Base-by-base conservation (phyloP, 441 rosid genomes). In the Rhodomyrtus psidioides region DNA sequence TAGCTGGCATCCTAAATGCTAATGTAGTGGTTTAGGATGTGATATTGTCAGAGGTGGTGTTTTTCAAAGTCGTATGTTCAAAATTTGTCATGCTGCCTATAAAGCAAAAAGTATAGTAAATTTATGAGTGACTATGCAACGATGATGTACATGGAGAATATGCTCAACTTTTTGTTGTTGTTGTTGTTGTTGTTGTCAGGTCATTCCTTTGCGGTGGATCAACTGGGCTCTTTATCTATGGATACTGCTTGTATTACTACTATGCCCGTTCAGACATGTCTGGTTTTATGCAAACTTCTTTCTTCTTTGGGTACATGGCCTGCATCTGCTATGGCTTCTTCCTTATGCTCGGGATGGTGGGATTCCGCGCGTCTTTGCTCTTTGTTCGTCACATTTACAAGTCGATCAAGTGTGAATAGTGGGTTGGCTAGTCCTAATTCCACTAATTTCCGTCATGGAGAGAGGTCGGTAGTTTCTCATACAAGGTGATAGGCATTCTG, bases 241-340 rank as follows among this genome's bases (percentile, higher is more conserved):
- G 92, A 7, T 93, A 92, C 89, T 93, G 94, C 90, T 87, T 93
- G 87, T 93, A 92, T 81, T 93, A 93, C 58, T 93, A 92, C 89
- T 86, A 92, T 85, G 95, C 93, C 5, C 89, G 95, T 76, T 92
- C 94, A 13, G 95, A 93, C 83, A 92, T 93, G 95, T 93, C 94
- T 0, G 95, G 95, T 82, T 93, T 93, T 85, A 93, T 93, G 94
- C 95, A 93, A 91, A 92, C 93, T 17, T 91, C 95, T 0, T 93
- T 92, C 91, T 93, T 93, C 92, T 93, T 93, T 62, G 94, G 94
- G 12, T 93, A 93, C 90, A 93, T 93, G 95, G 94, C 94, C 60
- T 93, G 94, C 91, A 90, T 92, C 87, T 93, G 95, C 88, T 92
- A 90, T 86, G 93, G 95, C 39, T 93, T 93, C 95, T 93, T 93